These are phyloP conservation scores for Alopecurus myosuroides DNA, from an alignment of 176 grass and related monocot genomes.

Conservation along the genomic window DNA sequence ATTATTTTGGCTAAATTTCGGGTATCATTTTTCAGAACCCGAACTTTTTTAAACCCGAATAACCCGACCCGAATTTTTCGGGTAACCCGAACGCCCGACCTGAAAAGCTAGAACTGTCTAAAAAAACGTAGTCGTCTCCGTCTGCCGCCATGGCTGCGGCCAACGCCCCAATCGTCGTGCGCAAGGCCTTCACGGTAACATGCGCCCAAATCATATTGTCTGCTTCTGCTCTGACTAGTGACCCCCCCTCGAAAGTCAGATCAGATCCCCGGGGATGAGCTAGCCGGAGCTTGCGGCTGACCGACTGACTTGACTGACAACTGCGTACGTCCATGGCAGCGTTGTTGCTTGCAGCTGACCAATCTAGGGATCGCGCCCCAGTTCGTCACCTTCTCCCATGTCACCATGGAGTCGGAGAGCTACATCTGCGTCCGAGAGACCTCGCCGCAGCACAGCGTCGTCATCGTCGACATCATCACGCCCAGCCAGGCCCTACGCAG, in stretches of 20 bases:
- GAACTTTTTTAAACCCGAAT: too few relatives aligned
- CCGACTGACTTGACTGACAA: neutral
- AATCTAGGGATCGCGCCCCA: conserved; percentile 91
- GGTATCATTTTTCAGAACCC: too few relatives aligned
- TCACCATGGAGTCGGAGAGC: conserved; percentile 98
- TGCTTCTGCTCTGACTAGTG: too few relatives aligned
- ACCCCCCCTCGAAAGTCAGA: neutral
- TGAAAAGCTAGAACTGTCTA: too few relatives aligned
- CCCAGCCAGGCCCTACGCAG: conserved; percentile 86
- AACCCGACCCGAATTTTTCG: too few relatives aligned
- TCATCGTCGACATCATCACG: conserved; percentile 97
- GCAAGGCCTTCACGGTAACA: conserved; percentile 80
- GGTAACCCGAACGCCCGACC: too few relatives aligned
- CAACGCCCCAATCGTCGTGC: conserved; percentile 92
- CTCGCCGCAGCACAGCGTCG: conserved; percentile 94
- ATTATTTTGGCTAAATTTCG: too few relatives aligned
- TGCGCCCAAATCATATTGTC: neutral
- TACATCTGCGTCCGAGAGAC: conserved; percentile 99
- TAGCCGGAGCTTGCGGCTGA: neutral
- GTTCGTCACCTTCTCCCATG: conserved; percentile 98
- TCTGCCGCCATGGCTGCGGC: conserved; percentile 83
- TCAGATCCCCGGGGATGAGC: neutral
- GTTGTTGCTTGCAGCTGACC: conserved; percentile 55
- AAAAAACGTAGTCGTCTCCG: too few relatives aligned
- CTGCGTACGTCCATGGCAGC: neutral